A percentile compares a stretch with the other conserved stretches of the same genome.
Conservation (phyloP, 306 rosid genomes). For the Hippophae tibetana region DNA sequence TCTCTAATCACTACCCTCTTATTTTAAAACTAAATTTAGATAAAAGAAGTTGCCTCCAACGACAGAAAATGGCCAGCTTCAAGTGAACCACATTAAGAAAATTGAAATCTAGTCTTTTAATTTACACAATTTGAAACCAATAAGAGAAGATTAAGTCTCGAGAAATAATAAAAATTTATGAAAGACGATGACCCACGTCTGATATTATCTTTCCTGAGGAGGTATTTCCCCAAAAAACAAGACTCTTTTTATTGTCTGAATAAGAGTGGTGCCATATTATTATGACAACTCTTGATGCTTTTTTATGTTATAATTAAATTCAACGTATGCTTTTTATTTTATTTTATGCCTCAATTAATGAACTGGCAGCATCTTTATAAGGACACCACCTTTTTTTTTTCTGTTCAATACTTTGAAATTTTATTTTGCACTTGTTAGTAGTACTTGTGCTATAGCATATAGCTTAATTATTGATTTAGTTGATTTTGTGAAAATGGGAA, state of each 20-base stretch:
- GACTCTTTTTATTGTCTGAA: constrained; percentile 28
- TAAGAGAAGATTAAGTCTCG: constrained; percentile 2
- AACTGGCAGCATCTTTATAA: constrained; percentile 92
- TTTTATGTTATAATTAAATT: constrained; percentile 14
- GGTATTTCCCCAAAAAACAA: constrained; percentile 12
- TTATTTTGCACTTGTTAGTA: background rate
- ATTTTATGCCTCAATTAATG: constrained; percentile 36
- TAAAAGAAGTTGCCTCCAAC: constrained; percentile 37
- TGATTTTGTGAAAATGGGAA: constrained; percentile 49
- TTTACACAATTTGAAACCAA: no score
- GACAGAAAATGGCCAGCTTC: constrained; percentile 77
- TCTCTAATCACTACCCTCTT: no score
- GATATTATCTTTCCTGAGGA: constrained; percentile 15
- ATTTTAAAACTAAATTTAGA: no score
- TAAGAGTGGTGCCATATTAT: constrained; percentile 33
- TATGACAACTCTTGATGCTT: constrained; percentile 37
- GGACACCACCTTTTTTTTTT: constrained; percentile 4
- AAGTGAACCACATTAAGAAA: constrained; percentile 1
- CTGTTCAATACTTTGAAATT: background rate
- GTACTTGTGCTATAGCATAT: background rate
- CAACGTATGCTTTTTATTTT: constrained; percentile 44
- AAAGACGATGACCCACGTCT: constrained; percentile 41
- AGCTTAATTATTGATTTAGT: no score
- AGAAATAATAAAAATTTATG: constrained; percentile 24
- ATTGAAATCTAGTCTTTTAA: no score